Evolutionary conservation across 768 basidiomycete species (phyloP), one percentile per base, ranked within the genome.

Genomic region (Termitomyces sp.): DNA sequence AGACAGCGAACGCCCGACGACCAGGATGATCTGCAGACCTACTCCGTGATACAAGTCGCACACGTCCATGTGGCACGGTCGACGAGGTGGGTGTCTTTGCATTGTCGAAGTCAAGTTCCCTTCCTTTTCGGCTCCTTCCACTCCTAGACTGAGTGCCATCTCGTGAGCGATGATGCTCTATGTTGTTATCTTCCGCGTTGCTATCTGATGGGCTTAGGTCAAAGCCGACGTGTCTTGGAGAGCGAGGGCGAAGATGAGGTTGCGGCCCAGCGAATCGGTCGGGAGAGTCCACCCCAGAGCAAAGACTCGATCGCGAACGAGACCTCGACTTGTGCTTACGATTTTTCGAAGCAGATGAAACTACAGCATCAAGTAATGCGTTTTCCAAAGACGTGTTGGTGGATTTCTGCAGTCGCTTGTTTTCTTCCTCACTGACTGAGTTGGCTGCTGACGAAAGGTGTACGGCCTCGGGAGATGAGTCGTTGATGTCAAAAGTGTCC

Each of bases 401-500:
- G 36, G 70, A 68, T 67, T 74, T 79, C 42, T 72, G 67, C 36
- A 7, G 36, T 28, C n/a, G 40, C 2, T n/a, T 55, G 40, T 39
- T 35, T 46, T 51, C 50, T 3, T 59, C 58, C 22, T 49, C 40
- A 6, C 35, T 67, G 58, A 15, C 67, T 71, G 7, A 68, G 49
- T 65, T 58, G 42, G 35, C 62, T 39, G 57, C 59, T 35, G 58
- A 44, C 46, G 55, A 18, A 48, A 51, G 28, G 15, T 58, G 66
- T 40, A 70, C 59, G 16, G 71, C 78, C 54, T 88, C 87, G 2
- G 82, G 80, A 5, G 90, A 88, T 20, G 89, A 90, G 74, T 98
- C 96, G 67, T 97, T 92, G 56, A 98, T 98, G 73, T 99, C 97
- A 74, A 88, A 98, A 67, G 86, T 74, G 65, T 82, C 82, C 54